Conservation (phyloP, 2,329 filamentous ascomycete species). For the Sphaerostilbella broomeana region DNA sequence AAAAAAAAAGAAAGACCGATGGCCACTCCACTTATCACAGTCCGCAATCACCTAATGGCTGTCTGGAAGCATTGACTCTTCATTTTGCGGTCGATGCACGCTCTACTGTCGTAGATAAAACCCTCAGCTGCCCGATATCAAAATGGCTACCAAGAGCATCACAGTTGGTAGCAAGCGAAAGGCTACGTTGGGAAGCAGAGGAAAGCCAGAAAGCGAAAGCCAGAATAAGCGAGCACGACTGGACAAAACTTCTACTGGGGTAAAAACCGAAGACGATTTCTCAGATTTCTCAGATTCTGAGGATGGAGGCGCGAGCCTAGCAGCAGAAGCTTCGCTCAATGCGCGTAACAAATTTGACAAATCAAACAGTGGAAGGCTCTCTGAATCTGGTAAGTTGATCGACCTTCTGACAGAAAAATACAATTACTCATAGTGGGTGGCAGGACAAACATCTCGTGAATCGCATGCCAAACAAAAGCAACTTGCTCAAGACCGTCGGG, state of each 20-base stretch:
- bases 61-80: conserved; percentile 1
- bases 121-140: too few relatives aligned
- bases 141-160: conserved; percentile 44
- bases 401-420: too few relatives aligned
- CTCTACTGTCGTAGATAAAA: conserved; percentile 4
- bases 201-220: conserved; percentile 34
- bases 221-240: conserved; percentile 47
- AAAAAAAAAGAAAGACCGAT: too few relatives aligned
- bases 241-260: conserved; percentile 12
- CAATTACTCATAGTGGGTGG: too few relatives aligned
- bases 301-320: conserved; percentile 46
- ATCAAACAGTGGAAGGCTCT: conserved; percentile 30
- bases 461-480: conserved; percentile 90
- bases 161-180: conserved; percentile 52
- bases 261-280: conserved; percentile 36
- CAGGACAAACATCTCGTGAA: conserved; percentile 63
- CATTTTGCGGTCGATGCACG: not conserved
- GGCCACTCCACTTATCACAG: too few relatives aligned
- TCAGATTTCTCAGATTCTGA: conserved; percentile 45
- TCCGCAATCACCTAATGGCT: too few relatives aligned
- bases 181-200: conserved; percentile 38
- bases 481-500: conserved; percentile 80
- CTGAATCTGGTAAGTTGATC: conserved; percentile 35
- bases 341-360: conserved; percentile 26
- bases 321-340: conserved; percentile 33